Evolutionary conservation across 1,139 yeast species (phyloP).

Genomic region (Trichomonascaceae sp.): DNA sequence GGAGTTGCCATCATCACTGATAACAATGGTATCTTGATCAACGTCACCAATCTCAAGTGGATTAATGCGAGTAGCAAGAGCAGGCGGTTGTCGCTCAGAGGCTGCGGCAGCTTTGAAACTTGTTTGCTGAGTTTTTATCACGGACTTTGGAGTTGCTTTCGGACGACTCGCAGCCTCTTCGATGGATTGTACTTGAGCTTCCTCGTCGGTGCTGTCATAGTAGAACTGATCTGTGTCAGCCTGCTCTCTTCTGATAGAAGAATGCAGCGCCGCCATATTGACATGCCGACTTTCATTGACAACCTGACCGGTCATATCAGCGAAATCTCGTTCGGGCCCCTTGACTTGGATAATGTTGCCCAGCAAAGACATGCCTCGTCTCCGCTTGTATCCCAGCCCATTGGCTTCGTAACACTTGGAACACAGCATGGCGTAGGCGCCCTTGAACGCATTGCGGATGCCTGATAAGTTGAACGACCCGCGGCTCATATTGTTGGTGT

Average conservation of each 20-base stretch:
- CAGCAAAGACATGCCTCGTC: conserved; percentile 62
- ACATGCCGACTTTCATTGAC: background rate
- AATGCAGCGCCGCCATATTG: background rate
- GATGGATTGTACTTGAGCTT: no score
- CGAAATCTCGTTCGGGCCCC: conserved; percentile 68
- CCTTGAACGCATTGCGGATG: conserved; percentile 77
- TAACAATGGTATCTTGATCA: background rate
- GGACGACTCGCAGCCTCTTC: no score
- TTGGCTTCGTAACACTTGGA: conserved; percentile 28
- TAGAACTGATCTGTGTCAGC: background rate
- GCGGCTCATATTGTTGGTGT: conserved; percentile 68
- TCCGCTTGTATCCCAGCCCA: conserved; percentile 45
- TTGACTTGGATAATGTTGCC: conserved; percentile 70
- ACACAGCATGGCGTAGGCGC: conserved; percentile 73
- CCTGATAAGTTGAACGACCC: conserved; percentile 75
- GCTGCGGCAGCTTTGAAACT: no score
- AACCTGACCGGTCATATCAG: conserved; percentile 46
- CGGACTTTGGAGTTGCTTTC: no score
- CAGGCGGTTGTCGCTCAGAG: no score
- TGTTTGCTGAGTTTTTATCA: no score
- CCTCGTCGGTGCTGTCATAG: background rate
- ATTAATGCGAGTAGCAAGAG: no score
- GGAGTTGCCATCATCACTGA: background rate
- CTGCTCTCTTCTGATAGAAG: background rate
- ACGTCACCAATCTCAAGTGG: background rate